Conservation (phyloP, 1,284 basidiomycete species). For the Ustilago vetiveriae region DNA sequence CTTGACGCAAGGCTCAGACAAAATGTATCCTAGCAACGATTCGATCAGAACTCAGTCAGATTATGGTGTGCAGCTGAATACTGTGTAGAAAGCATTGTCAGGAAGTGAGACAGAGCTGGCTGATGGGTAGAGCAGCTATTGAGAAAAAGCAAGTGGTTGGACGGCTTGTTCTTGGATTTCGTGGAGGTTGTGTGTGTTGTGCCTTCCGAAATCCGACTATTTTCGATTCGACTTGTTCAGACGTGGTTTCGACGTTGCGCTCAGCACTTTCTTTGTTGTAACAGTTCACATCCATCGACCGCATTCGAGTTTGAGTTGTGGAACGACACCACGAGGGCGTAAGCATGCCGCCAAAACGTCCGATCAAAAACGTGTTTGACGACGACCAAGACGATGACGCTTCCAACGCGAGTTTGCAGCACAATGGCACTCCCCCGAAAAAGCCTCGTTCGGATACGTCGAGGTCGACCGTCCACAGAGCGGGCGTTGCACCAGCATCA, state of each 20-base stretch:
- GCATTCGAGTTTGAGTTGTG: no score
- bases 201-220: constrained; percentile 11
- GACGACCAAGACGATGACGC: constrained; percentile 34
- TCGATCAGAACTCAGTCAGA: not conserved
- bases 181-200: no score
- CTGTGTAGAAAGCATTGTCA: no score
- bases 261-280: no score
- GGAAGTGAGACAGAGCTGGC: not conserved
- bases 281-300: no score
- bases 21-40: constrained; percentile 3
- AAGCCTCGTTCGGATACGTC: constrained; percentile 17
- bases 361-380: constrained; percentile 41
- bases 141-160: no score
- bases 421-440: constrained; percentile 35
- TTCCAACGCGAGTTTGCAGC: not conserved
- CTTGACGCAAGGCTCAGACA: not conserved
- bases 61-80: no score
- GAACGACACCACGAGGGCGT: no score
- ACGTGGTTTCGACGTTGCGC: not conserved
- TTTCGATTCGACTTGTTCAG: not conserved
- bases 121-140: not conserved
- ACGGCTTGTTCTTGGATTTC: no score
- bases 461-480: constrained; percentile 6
- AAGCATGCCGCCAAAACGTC: constrained; percentile 50
- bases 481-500: constrained; percentile 9